Conservation (phyloP, 2,329 filamentous ascomycete genomes). For the Arthroderma sp. region DNA sequence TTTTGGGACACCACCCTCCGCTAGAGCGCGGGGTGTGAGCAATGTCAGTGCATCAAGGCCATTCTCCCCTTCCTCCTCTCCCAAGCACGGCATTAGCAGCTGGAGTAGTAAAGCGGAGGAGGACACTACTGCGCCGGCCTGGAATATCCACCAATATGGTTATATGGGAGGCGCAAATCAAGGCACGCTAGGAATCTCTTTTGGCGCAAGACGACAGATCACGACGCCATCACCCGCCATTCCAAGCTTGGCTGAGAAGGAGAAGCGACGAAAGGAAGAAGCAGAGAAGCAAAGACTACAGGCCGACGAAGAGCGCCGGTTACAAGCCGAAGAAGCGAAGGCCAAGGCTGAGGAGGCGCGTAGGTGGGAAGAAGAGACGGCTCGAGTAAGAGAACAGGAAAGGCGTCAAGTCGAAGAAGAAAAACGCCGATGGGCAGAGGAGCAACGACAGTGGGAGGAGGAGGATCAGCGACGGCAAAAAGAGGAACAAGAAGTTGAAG, state of each 20-base stretch:
- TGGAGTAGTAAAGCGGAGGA: conserved; percentile 85
- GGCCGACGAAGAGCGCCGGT: conserved; percentile 40
- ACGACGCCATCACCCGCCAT: conserved; percentile 69
- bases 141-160: conserved; percentile 97
- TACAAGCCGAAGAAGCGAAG: conserved; percentile 33
- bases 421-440: conserved; percentile 36
- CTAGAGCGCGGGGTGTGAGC: conserved; percentile 37
- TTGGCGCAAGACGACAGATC: conserved; percentile 85
- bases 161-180: conserved; percentile 97
- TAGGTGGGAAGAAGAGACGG: conserved; percentile 35
- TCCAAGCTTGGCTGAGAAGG: conserved; percentile 72
- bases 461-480: conserved; percentile 58
- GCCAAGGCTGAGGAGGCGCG: conserved; percentile 34
- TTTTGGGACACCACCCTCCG: conserved; percentile 28
- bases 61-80: conserved; percentile 33
- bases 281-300: conserved; percentile 38
- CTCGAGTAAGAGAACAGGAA: conserved; percentile 38
- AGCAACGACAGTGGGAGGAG: conserved; percentile 56
- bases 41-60: conserved; percentile 40
- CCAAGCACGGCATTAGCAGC: conserved; percentile 52
- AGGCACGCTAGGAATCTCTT: conserved; percentile 84
- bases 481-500: conserved; percentile 63
- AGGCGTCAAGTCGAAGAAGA: conserved; percentile 33
- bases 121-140: conserved; percentile 68
- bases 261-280: conserved; percentile 51